Conservation (phyloP, 192 early-diverging fungal genomes). For the Diversispora epigaea region DNA sequence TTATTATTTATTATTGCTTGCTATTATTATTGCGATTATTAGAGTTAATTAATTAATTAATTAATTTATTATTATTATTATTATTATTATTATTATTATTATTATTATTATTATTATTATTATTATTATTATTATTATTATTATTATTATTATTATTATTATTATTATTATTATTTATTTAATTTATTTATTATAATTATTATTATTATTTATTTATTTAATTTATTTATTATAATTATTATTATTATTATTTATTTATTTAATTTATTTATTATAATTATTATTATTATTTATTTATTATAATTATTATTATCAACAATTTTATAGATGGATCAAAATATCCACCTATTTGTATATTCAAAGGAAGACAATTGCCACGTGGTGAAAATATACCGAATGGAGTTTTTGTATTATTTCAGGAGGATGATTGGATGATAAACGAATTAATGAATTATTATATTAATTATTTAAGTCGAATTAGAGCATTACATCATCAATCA, state of each 20-base stretch:
- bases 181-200: neutral
- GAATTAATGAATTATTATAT: neutral
- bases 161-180: neutral
- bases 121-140: too few species aligned
- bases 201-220: too few species aligned
- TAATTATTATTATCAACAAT: neutral
- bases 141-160: neutral
- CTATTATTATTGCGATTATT: neutral
- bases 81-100: neutral
- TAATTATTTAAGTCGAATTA: too few species aligned
- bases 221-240: neutral
- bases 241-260: neutral
- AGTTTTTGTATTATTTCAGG: neutral
- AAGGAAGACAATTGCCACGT: neutral
- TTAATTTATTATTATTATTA: too few species aligned
- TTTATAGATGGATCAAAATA: conserved; percentile 1
- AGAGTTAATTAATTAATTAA: too few species aligned
- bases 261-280: neutral
- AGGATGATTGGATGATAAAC: neutral
- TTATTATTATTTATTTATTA: neutral
- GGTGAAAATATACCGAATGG: neutral
- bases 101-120: neutral
- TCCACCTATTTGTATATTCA: neutral
- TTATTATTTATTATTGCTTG: neutral
- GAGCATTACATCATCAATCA: too few species aligned